Evolutionary conservation across 495 filamentous ascomycete genomes (phyloP).

Genomic region (Neurospora sp.): DNA sequence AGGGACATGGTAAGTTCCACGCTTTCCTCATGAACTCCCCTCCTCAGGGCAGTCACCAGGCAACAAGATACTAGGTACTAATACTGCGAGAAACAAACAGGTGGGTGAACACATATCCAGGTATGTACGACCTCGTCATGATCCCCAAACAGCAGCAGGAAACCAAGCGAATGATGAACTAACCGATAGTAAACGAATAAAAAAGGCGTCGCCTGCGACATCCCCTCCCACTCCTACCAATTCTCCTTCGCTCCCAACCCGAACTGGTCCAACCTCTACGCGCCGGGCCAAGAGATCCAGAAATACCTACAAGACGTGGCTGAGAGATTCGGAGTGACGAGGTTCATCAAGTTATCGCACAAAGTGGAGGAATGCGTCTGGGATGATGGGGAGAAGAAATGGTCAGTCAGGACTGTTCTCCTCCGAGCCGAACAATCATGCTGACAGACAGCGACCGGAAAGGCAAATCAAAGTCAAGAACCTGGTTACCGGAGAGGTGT

Average conservation of each 20-base stretch:
- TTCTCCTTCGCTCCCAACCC: conserved; percentile 59
- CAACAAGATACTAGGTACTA: not conserved
- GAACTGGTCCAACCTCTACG: conserved; percentile 54
- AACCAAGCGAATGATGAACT: not conserved
- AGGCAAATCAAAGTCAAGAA: conserved; percentile 23
- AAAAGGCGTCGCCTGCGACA: conserved; percentile 35
- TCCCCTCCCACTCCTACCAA: conserved; percentile 48
- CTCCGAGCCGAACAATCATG: not conserved
- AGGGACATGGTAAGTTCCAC: conserved; percentile 28
- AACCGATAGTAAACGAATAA: not conserved
- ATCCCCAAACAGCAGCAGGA: not conserved
- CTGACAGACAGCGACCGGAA: not conserved
- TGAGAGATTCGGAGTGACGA: conserved; percentile 46
- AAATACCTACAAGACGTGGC: conserved; percentile 50
- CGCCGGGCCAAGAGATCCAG: conserved; percentile 53
- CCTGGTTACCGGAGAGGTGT: conserved; percentile 23
- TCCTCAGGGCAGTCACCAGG: too few species aligned
- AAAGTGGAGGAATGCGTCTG: conserved; percentile 35
- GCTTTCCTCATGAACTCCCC: not conserved
- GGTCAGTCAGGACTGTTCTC: conserved; percentile 23
- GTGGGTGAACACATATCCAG: conserved; percentile 37
- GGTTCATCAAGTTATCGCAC: conserved; percentile 33
- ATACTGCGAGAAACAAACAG: not conserved
- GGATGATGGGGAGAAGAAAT: conserved; percentile 46
- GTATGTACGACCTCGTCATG: conserved; percentile 8